These are phyloP conservation scores for Zygoascus hellenicus DNA, from an alignment of 1,139 yeast genomes.

Conservation along the genomic window DNA sequence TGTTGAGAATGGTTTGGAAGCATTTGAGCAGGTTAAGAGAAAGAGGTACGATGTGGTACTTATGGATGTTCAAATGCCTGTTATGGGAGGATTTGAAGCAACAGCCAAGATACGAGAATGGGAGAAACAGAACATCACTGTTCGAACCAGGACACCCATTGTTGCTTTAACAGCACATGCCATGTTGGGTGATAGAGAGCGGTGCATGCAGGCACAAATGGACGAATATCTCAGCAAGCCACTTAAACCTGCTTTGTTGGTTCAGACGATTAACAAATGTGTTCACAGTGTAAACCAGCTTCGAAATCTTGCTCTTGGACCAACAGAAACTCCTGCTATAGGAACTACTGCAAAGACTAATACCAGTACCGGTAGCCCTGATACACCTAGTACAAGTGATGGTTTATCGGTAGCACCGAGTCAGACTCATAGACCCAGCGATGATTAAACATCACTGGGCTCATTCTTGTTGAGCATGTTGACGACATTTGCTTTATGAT, in stretches of 20 bases:
- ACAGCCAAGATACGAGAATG: constrained; percentile 80
- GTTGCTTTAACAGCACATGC: constrained; percentile 91
- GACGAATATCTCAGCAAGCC: constrained; percentile 88
- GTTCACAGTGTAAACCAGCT: constrained; percentile 48
- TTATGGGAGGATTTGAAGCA: constrained; percentile 92
- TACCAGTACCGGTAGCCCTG: constrained; percentile 7
- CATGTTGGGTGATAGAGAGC: constrained; percentile 83
- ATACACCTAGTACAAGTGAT: constrained; percentile 3
- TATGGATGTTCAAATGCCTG: constrained; percentile 96
- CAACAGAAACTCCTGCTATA: constrained; percentile 19
- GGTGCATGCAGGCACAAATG: constrained; percentile 83
- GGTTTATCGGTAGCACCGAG: constrained; percentile 5
- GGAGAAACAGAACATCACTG: constrained; percentile 78
- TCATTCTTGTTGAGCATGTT: too few species aligned
- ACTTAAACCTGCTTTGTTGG: constrained; percentile 70
- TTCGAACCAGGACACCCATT: constrained; percentile 72
- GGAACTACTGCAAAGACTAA: constrained; percentile 10
- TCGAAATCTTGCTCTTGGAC: constrained; percentile 35
- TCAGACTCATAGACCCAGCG: constrained; percentile 7
- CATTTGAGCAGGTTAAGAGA: constrained; percentile 65
- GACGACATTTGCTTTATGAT: not conserved
- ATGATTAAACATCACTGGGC: not conserved
- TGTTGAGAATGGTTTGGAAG: constrained; percentile 81
- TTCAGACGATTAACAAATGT: constrained; percentile 80
- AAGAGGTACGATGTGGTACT: constrained; percentile 72